Evolutionary conservation across 345 rosid species (phyloP), one percentile per base, ranked within the genome.

Genomic region (Populus ilicifolia): DNA sequence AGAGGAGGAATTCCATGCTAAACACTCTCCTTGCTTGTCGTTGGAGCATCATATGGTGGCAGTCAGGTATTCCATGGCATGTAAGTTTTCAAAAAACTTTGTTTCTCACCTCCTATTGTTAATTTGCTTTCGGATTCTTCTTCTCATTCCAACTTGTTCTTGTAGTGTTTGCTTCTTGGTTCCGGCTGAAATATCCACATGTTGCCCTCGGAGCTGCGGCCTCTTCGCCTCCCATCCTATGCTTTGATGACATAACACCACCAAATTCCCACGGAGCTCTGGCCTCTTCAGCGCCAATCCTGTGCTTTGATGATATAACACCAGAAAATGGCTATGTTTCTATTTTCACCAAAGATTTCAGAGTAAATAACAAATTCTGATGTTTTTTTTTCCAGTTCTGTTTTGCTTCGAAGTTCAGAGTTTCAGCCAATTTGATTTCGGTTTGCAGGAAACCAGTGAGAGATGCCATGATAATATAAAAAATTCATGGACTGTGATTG

Each of bases 151-250:
- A 16, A 48, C 54, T 48, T 30, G 54, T 48, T 5, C 1, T 48
- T 48, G 20, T 0, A 78, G 80, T 63, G 52, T 52, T 33, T 2
- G 71, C 66, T 5, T 30, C 76, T 3, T 71, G 71, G 70, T 71
- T 66, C 39, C 67, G 76, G 5, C 59, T 79, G 8, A 86, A 86
- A 67, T 80, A 84, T 63, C 84, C 89, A 8, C 87, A 84, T 61
- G 33, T 84, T 17, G 83, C 80, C 1, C 33, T 73, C 0, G 85
- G 87, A 46, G 81, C 89, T 48, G 39, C 84, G 43, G 87, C 87
- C 30, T 84, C 89, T 9, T 86, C 89, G 0, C 83, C 89, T 36
- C 86, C 87, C 5, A 64, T 86, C 12, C 87, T 86, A 17, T 80
- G 78, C 69, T 80, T 75, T 12, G 81, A 75, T 33, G 35, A 33